A percentile compares a stretch with the other conserved stretches of the same genome.
phyloP scores from a whole-genome alignment of 2,329 filamentous ascomycete species.

The Mycosphaerella arachidis region DNA sequence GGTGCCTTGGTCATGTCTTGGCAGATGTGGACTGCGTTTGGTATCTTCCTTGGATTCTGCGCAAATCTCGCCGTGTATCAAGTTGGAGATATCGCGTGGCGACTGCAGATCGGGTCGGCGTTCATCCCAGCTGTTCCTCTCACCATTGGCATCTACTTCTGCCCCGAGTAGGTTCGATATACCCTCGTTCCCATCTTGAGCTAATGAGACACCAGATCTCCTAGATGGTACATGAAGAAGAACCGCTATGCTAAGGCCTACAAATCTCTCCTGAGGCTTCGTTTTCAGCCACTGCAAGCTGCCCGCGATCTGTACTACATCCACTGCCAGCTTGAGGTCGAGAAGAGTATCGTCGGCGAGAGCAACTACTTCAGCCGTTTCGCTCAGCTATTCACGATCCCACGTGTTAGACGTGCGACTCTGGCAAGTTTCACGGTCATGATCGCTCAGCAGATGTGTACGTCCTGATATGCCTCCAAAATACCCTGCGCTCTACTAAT shows the following conservation, averaged over 20 bases:
- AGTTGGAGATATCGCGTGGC: slow-evolving; percentile 39
- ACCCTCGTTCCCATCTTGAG: neutral
- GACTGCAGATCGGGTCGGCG: slow-evolving; percentile 45
- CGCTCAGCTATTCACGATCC: slow-evolving; percentile 47
- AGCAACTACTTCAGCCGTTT: slow-evolving; percentile 42
- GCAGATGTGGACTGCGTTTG: slow-evolving; percentile 48
- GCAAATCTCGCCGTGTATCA: slow-evolving; percentile 42
- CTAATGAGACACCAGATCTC: slow-evolving; percentile 2
- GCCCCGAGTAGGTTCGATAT: slow-evolving; percentile 34
- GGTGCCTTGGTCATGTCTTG: slow-evolving; percentile 55
- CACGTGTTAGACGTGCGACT: slow-evolving; percentile 43
- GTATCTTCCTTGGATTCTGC: slow-evolving; percentile 43
- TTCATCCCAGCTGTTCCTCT: slow-evolving; percentile 47
- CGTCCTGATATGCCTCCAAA: slow-evolving; percentile 4
- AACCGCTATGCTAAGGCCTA: slow-evolving; percentile 46
- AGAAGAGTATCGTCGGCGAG: slow-evolving; percentile 29
- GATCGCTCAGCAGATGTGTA: slow-evolving; percentile 31
- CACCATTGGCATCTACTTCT: slow-evolving; percentile 39
- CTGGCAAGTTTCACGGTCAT: slow-evolving; percentile 29
- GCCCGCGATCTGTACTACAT: slow-evolving; percentile 54
- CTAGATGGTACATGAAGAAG: slow-evolving; percentile 42
- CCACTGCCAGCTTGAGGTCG: slow-evolving; percentile 33
- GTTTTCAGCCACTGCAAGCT: slow-evolving; percentile 49
- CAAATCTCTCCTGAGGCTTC: slow-evolving; percentile 45
- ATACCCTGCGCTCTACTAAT: neutral